phyloP scores from a whole-genome alignment of 345 rosid species.

The Eucalyptus shirleyi region DNA sequence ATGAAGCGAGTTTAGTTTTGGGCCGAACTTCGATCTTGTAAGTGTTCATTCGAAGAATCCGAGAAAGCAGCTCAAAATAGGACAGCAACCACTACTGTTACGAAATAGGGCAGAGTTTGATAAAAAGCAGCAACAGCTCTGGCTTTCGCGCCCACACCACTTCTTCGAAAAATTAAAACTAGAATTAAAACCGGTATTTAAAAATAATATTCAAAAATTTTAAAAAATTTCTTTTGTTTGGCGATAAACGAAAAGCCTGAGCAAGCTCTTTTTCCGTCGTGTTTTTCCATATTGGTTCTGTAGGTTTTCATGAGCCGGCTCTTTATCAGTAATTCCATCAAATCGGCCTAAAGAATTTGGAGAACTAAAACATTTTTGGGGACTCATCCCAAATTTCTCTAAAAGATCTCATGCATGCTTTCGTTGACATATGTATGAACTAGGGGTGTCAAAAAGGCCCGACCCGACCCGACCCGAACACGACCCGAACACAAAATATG shows the following conservation, averaged over 20 bases:
- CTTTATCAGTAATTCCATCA: not conserved
- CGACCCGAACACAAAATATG: too few species aligned
- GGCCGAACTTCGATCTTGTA: not conserved
- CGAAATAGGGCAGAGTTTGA: not conserved
- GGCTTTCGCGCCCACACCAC: not conserved
- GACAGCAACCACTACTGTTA: not conserved
- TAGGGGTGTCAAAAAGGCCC: too few species aligned
- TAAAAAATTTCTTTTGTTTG: not conserved
- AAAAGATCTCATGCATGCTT: not conserved
- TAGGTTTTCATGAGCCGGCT: not conserved
- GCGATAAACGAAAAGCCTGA: not conserved
- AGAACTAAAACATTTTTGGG: not conserved
- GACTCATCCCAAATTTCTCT: not conserved
- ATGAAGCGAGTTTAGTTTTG: not conserved
- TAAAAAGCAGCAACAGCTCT: not conserved
- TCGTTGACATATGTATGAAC: not conserved
- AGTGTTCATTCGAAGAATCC: not conserved
- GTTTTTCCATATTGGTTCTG: not conserved
- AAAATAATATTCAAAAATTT: too few species aligned
- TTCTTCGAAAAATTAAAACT: not conserved
- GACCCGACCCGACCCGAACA: too few species aligned
- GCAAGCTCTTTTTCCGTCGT: not conserved
- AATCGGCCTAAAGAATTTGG: not conserved
- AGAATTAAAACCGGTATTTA: too few species aligned
- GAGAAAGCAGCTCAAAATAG: not conserved